A percentile compares a stretch with the other conserved stretches of the same genome.
These are phyloP conservation scores for Astrephomene gubernaculifera DNA, from an alignment of 139 green algal genomes.

Conservation along the genomic window DNA sequence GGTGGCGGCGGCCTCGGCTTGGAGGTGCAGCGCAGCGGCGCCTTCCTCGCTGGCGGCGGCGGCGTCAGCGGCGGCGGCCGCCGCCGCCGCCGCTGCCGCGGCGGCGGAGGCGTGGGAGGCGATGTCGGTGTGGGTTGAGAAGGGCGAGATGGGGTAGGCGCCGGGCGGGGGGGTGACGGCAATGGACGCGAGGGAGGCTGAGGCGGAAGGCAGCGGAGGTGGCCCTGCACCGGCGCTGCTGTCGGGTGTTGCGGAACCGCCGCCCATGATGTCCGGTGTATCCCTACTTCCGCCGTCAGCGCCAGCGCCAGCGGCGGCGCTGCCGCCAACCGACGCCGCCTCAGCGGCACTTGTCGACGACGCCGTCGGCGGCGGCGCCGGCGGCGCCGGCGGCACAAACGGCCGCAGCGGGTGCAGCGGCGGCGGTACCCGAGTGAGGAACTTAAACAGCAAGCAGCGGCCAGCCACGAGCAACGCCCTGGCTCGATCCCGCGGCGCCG, in stretches of 20 bases:
- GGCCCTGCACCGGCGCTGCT: no score
- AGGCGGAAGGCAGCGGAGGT: no score
- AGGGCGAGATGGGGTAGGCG: no score
- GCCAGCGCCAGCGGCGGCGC: not conserved
- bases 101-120: not conserved
- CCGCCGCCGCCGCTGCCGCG: not conserved
- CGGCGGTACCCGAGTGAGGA: slow-evolving; percentile 14
- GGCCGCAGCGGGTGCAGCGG: slow-evolving; percentile 7
- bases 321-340: no score
- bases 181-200: no score
- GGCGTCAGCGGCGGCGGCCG: not conserved
- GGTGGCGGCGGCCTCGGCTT: slow-evolving; percentile 34
- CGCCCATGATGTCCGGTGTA: no score
- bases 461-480: slow-evolving; percentile 40
- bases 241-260: no score
- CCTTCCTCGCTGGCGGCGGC: not conserved
- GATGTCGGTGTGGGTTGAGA: no score
- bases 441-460: slow-evolving; percentile 47
- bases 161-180: no score
- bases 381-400: slow-evolving; percentile 22
- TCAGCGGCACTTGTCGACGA: not conserved
- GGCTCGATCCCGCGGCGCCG: slow-evolving; percentile 11
- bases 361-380: not conserved
- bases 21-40: slow-evolving; percentile 6
- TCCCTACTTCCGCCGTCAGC: no score